phyloP scores from a whole-genome alignment of 768 basidiomycete species.

The Boletus eberwhitei region DNA sequence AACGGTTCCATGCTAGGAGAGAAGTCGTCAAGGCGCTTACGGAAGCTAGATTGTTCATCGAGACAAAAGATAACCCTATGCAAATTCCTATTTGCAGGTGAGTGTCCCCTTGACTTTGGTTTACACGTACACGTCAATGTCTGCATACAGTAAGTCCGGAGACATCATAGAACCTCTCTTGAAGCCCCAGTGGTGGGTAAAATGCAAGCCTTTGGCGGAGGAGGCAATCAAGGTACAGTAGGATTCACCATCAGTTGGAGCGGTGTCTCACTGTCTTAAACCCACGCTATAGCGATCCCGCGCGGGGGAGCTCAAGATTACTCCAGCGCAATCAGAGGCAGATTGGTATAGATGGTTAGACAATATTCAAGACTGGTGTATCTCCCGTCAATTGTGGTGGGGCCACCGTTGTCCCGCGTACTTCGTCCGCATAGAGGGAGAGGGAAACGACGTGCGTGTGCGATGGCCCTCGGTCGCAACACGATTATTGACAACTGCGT shows the following conservation, averaged over 20 bases:
- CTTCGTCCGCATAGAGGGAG: slow-evolving; percentile 81
- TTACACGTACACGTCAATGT: slow-evolving; percentile 1
- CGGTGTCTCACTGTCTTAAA: not conserved
- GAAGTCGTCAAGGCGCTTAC: slow-evolving; percentile 81
- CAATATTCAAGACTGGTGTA: slow-evolving; percentile 97
- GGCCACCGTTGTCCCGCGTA: slow-evolving; percentile 96
- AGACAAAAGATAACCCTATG: slow-evolving; percentile 97
- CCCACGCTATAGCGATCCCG: slow-evolving; percentile 62
- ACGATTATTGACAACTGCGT: not conserved
- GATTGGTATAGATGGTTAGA: slow-evolving; percentile 98
- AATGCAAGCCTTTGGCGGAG: slow-evolving; percentile 86
- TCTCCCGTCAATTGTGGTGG: slow-evolving; percentile 99
- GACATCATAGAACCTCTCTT: slow-evolving; percentile 93
- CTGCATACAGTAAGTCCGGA: slow-evolving; percentile 74
- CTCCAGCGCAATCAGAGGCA: slow-evolving; percentile 80
- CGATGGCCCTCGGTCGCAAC: not conserved
- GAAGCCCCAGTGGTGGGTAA: slow-evolving; percentile 99
- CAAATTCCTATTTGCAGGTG: slow-evolving; percentile 90
- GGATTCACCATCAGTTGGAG: not conserved
- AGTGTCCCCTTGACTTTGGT: slow-evolving; percentile 3
- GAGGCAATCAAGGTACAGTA: slow-evolving; percentile 74
- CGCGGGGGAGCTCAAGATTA: slow-evolving; percentile 81
- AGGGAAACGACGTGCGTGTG: slow-evolving; percentile 56
- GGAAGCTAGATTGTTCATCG: slow-evolving; percentile 80
- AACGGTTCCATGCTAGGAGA: slow-evolving; percentile 89